Evolutionary conservation across 192 early-diverging fungal species (phyloP).

Genomic region (Backusella sp.): DNA sequence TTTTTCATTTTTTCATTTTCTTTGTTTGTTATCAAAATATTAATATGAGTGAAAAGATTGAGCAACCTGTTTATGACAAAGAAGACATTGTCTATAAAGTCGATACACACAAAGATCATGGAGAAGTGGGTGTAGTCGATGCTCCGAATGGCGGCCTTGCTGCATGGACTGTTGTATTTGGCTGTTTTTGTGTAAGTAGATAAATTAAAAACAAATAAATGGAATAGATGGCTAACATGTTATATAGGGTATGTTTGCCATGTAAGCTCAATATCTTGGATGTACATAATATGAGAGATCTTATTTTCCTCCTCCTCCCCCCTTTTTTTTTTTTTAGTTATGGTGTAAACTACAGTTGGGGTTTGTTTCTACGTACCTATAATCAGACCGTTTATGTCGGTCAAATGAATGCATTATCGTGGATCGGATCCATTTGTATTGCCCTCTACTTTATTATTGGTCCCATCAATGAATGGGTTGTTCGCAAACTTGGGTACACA

Average conservation of each 20-base stretch:
- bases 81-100: not conserved
- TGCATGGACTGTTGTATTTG: constrained; percentile 42
- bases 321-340: constrained; percentile 28
- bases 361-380: constrained; percentile 46
- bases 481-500: constrained; percentile 50
- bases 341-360: constrained; percentile 51
- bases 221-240: not conserved
- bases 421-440: constrained; percentile 48
- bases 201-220: not conserved
- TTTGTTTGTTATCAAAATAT: not conserved
- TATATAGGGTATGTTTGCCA: constrained; percentile 30
- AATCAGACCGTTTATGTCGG: constrained; percentile 37
- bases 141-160: constrained; percentile 47
- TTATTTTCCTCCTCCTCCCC: too few species aligned
- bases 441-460: constrained; percentile 43
- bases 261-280: constrained; percentile 14
- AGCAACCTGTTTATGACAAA: not conserved
- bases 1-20: not conserved
- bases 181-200: constrained; percentile 39
- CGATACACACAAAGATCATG: not conserved
- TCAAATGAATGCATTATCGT: constrained; percentile 41
- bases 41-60: not conserved
- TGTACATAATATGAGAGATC: too few species aligned
- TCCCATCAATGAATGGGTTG: constrained; percentile 31
- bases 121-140: constrained; percentile 14